These are phyloP conservation scores for Boletellus emodensis DNA, from an alignment of 768 basidiomycete genomes.

Conservation along the genomic window DNA sequence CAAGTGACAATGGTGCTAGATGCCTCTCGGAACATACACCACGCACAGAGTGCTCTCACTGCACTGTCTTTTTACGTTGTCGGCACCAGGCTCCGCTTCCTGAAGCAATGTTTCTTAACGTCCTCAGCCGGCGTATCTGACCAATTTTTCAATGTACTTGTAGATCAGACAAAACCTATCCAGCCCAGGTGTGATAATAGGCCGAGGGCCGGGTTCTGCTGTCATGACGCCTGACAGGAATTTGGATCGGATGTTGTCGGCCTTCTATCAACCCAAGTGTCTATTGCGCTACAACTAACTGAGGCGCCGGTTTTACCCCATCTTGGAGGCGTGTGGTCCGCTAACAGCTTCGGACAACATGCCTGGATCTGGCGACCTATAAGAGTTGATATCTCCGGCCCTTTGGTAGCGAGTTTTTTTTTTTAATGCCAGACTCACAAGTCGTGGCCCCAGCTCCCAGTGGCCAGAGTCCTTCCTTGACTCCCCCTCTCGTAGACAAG, in stretches of 20 bases:
- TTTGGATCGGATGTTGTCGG: constrained; percentile 6
- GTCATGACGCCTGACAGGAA: background rate
- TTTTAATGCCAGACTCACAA: constrained; percentile 2
- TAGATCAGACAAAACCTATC: background rate
- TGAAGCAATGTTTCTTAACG: background rate
- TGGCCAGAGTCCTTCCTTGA: background rate
- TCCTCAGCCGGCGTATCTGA: background rate
- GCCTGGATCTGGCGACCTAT: background rate
- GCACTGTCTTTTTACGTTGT: too few relatives aligned
- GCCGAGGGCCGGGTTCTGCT: background rate
- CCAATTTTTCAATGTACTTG: background rate
- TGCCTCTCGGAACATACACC: too few relatives aligned
- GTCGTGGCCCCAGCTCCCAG: constrained; percentile 6
- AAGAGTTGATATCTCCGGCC: constrained; percentile 3
- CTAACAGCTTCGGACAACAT: background rate
- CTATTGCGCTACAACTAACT: background rate
- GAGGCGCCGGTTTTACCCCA: too few relatives aligned
- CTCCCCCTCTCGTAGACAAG: background rate
- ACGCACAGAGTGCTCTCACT: too few relatives aligned
- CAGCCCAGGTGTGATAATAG: background rate
- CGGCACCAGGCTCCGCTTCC: background rate
- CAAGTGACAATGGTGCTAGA: too few relatives aligned
- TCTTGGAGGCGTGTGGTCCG: too few relatives aligned
- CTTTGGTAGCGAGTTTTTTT: background rate
- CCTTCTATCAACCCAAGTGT: background rate